phyloP scores from a whole-genome alignment of 2,329 filamentous ascomycete species.

The Phialemonium atrogriseum region DNA sequence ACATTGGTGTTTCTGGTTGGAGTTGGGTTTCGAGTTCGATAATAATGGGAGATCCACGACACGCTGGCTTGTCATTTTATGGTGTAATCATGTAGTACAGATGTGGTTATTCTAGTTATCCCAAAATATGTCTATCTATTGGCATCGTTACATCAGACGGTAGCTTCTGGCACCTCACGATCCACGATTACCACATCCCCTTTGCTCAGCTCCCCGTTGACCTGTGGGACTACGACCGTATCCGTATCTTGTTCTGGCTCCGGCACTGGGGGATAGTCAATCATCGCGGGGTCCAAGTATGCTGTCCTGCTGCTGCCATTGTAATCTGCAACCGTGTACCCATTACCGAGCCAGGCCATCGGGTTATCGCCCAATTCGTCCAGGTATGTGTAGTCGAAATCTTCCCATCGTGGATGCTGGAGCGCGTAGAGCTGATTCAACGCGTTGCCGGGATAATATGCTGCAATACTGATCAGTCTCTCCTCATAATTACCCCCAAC shows the following conservation, averaged over 20 bases:
- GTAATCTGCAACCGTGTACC: slow-evolving; percentile 2
- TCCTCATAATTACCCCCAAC: too few species aligned
- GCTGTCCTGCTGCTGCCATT: background rate
- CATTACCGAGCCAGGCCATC: slow-evolving; percentile 2
- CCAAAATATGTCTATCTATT: too few species aligned
- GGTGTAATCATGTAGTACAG: too few species aligned
- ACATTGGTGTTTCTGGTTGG: too few species aligned
- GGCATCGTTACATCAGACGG: too few species aligned
- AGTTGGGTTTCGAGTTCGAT: too few species aligned
- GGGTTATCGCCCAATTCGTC: slow-evolving; percentile 1
- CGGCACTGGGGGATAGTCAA: slow-evolving; percentile 1
- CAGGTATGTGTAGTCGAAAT: slow-evolving; percentile 7
- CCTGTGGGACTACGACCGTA: background rate
- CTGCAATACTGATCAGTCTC: background rate
- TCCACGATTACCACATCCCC: too few species aligned
- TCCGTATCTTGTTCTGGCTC: background rate
- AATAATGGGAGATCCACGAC: too few species aligned
- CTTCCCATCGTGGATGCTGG: slow-evolving; percentile 10
- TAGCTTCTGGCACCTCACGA: too few species aligned
- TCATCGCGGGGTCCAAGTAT: background rate
- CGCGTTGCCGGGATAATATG: slow-evolving; percentile 3
- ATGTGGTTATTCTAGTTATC: too few species aligned
- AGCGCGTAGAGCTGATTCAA: slow-evolving; percentile 2
- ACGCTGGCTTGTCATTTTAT: too few species aligned
- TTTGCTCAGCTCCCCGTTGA: too few species aligned